Percentiles rank a stretch among this genome's conserved stretches.
Evolutionary conservation across 192 early-diverging fungal species (phyloP).

Genomic region (Obelidium mucronatum): DNA sequence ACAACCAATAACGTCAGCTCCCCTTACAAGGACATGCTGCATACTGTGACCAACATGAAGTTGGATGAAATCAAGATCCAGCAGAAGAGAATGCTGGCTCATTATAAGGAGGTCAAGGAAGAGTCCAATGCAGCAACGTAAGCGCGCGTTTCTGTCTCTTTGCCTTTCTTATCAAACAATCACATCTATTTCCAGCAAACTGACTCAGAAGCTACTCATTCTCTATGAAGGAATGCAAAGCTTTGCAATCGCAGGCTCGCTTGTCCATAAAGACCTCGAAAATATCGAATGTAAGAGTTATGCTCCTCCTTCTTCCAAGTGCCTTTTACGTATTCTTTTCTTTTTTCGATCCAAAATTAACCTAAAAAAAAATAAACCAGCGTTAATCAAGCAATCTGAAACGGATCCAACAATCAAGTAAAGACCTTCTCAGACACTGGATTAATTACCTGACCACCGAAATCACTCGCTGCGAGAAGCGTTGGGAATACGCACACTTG

Average conservation of each 20-base stretch:
- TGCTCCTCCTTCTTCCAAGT: too few species aligned
- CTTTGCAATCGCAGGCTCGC: neutral
- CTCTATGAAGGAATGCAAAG: neutral
- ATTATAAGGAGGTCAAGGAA: neutral
- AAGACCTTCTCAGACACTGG: neutral
- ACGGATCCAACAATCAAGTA: neutral
- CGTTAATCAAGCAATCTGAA: slow-evolving; percentile 1
- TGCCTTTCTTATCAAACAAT: neutral
- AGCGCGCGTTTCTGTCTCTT: neutral
- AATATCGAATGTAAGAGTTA: slow-evolving; percentile 8
- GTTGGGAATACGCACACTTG: neutral
- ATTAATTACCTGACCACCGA: neutral
- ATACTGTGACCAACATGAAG: neutral
- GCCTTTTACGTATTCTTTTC: too few species aligned
- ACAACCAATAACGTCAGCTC: too few species aligned
- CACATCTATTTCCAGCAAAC: neutral
- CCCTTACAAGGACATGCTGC: neutral
- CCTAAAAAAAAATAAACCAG: too few species aligned
- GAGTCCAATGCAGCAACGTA: neutral
- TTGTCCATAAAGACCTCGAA: neutral
- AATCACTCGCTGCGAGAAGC: slow-evolving; percentile 1
- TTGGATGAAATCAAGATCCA: slow-evolving; percentile 5
- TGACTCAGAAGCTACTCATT: neutral
- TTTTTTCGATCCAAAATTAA: too few species aligned
- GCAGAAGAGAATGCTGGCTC: neutral